Evolutionary conservation across 1,284 basidiomycete genomes (phyloP).

Genomic region (Testicularia cyperi): DNA sequence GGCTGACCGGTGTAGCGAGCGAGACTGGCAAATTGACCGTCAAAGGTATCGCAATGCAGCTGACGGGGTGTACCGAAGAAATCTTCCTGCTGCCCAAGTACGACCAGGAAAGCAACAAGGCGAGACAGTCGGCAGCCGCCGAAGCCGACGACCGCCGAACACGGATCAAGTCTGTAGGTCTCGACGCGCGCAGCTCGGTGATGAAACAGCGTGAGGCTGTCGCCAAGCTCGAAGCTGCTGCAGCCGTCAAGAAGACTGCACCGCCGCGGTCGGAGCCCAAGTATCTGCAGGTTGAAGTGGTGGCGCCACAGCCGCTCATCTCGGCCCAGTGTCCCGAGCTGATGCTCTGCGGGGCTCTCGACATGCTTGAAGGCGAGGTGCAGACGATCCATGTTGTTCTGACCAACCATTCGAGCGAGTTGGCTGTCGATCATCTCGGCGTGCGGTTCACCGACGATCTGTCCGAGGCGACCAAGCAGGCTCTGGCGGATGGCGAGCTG

Average conservation of each 20-base stretch:
- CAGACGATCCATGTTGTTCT: constrained; percentile 78
- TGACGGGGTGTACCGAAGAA: constrained; percentile 69
- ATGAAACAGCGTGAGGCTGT: constrained; percentile 10
- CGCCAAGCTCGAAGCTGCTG: not conserved
- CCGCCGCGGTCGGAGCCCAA: not conserved
- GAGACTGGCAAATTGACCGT: constrained; percentile 71
- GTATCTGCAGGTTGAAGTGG: constrained; percentile 71
- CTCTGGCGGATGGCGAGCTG: constrained; percentile 72
- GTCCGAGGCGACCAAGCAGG: constrained; percentile 72
- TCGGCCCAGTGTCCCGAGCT: constrained; percentile 82
- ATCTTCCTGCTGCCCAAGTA: constrained; percentile 77
- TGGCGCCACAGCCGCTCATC: constrained; percentile 81
- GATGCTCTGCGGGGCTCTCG: constrained; percentile 78
- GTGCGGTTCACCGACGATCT: constrained; percentile 87
- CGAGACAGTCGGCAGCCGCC: constrained; percentile 66
- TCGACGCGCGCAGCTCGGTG: constrained; percentile 65
- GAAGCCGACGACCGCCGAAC: constrained; percentile 67
- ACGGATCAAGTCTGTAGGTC: constrained; percentile 71
- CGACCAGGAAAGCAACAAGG: constrained; percentile 72
- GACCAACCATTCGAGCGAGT: constrained; percentile 71
- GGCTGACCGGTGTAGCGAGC: constrained; percentile 71
- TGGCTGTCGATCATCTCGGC: constrained; percentile 81
- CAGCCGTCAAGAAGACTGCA: not conserved
- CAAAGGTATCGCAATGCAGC: constrained; percentile 75
- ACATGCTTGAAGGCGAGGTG: constrained; percentile 91